These are phyloP conservation scores for Globisporangium middletonii DNA, from an alignment of 352 stramenopile species.

Conservation along the genomic window DNA sequence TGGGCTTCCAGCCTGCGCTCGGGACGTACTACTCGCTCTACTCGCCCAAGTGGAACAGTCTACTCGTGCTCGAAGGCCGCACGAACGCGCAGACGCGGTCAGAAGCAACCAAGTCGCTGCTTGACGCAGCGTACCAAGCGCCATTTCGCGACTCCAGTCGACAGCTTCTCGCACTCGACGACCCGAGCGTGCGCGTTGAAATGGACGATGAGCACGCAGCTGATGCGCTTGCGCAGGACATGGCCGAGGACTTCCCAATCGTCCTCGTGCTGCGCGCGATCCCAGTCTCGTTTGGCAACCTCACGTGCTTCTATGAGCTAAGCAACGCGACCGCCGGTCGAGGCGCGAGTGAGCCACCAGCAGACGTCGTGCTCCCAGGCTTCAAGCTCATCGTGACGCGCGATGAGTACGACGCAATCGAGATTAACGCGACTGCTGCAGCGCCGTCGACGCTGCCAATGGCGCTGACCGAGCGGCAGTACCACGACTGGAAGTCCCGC, in stretches of 20 bases:
- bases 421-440: background rate
- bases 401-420: constrained; percentile 19
- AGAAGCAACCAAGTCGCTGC: constrained; percentile 4
- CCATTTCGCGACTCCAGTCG: constrained; percentile 40
- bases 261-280: constrained; percentile 70
- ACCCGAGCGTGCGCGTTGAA: constrained; percentile 19
- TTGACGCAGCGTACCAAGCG: constrained; percentile 42
- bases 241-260: constrained; percentile 54
- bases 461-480: constrained; percentile 6
- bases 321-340: background rate
- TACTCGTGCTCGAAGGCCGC: constrained; percentile 47
- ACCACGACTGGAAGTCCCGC: constrained; percentile 48
- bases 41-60: constrained; percentile 77
- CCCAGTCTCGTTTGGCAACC: constrained; percentile 59
- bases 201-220: constrained; percentile 70
- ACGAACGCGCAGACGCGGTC: constrained; percentile 19
- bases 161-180: constrained; percentile 37
- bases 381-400: constrained; percentile 79
- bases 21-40: constrained; percentile 77
- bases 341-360: constrained; percentile 9
- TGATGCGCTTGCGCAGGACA: constrained; percentile 54
- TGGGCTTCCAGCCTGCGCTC: constrained; percentile 60
- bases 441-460: background rate
- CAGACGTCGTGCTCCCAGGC: constrained; percentile 47
- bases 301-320: constrained; percentile 71